Conservation (phyloP, 495 filamentous ascomycete species). For the Hyphodiscus hymeniophilus region DNA sequence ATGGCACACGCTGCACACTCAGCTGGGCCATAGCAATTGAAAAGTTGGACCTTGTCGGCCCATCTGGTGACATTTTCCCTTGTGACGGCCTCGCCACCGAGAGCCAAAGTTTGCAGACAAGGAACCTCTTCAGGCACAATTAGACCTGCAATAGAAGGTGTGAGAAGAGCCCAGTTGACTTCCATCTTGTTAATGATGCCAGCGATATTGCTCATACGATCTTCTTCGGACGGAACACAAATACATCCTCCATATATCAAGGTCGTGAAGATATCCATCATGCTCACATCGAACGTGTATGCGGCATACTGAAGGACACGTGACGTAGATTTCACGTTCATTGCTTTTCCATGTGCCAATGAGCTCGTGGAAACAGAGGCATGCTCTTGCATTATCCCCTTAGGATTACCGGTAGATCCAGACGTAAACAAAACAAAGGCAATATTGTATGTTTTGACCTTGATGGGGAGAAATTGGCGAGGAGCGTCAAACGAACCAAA, state of each 20-base stretch:
- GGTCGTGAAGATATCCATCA: conserved; percentile 80
- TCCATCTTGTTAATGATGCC: conserved; percentile 27
- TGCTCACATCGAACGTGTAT: conserved; percentile 66
- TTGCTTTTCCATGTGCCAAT: neutral
- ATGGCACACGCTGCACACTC: conserved; percentile 28
- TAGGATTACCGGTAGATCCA: conserved; percentile 40
- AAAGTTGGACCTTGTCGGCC: conserved; percentile 38
- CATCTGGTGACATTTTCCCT: conserved; percentile 46
- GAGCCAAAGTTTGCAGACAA: conserved; percentile 34
- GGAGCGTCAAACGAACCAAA: too few species aligned
- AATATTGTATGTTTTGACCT: neutral
- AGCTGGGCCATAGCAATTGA: conserved; percentile 52
- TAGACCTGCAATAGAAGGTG: conserved; percentile 40
- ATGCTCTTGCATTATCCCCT: conserved; percentile 34
- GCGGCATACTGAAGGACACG: conserved; percentile 11
- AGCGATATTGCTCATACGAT: conserved; percentile 30
- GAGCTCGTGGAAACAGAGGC: conserved; percentile 1
- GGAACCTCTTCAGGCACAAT: conserved; percentile 33
- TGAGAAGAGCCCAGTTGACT: conserved; percentile 28
- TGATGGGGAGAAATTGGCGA: too few species aligned
- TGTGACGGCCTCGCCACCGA: conserved; percentile 45
- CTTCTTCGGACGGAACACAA: conserved; percentile 36
- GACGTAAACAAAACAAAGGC: conserved; percentile 44
- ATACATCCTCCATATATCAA: conserved; percentile 51
- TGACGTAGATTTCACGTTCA: neutral